These are phyloP conservation scores for Calonectria crousiana DNA, from an alignment of 2,329 filamentous ascomycete species.

Conservation along the genomic window DNA sequence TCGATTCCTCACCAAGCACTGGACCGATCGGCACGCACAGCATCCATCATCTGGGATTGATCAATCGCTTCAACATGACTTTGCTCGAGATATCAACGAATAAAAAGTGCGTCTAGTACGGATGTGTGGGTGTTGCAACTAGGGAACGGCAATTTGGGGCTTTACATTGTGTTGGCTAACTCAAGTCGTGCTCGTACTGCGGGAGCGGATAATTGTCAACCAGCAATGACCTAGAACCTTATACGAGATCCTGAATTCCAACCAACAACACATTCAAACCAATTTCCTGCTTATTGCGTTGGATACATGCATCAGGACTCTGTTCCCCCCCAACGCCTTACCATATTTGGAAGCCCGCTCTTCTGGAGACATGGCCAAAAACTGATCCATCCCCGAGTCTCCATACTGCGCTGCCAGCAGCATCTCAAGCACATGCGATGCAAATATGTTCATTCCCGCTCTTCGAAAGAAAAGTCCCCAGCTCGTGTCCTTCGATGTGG, in stretches of 20 bases:
- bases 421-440: constrained; percentile 50
- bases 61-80: no score
- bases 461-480: constrained; percentile 53
- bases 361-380: constrained; percentile 46
- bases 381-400: constrained; percentile 45
- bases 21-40: no score
- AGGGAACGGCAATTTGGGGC: background rate
- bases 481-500: constrained; percentile 56
- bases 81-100: no score
- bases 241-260: background rate
- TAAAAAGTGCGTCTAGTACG: no score
- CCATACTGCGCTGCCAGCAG: constrained; percentile 42
- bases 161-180: background rate
- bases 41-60: no score
- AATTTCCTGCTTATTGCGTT: constrained; percentile 27
- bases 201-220: background rate
- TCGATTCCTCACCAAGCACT: no score
- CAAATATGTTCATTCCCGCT: constrained; percentile 52
- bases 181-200: background rate
- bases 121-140: no score
- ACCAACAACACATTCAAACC: constrained; percentile 5
- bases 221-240: background rate
- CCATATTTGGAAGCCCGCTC: constrained; percentile 43
- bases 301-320: constrained; percentile 35
- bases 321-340: constrained; percentile 43